Evolutionary conservation across 495 filamentous ascomycete species (phyloP).

Genomic region (Penicillium waksmanii): DNA sequence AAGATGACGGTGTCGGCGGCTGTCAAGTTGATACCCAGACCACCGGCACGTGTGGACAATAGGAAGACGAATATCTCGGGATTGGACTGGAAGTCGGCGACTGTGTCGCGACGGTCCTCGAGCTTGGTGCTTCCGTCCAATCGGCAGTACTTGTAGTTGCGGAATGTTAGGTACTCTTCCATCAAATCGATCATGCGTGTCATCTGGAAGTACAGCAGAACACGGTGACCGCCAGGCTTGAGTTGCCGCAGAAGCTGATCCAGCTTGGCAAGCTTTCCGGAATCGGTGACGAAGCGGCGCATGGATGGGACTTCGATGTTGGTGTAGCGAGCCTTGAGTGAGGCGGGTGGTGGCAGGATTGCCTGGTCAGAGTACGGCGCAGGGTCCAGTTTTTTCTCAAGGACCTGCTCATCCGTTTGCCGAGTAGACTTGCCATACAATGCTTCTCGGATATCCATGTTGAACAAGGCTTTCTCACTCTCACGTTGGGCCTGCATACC

Average conservation of each 20-base stretch:
- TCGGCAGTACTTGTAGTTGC: constrained; percentile 97
- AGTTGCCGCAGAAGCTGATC: constrained; percentile 85
- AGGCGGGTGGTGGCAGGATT: constrained; percentile 75
- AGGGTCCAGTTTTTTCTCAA: constrained; percentile 69
- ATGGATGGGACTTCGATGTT: constrained; percentile 96
- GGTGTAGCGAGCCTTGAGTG: constrained; percentile 79
- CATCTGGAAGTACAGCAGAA: constrained; percentile 99
- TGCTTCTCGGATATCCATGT: constrained; percentile 68
- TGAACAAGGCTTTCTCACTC: constrained; percentile 78
- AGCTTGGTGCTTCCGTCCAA: constrained; percentile 98
- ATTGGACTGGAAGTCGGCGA: constrained; percentile 91
- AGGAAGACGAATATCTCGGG: constrained; percentile 97
- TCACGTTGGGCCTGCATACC: constrained; percentile 69
- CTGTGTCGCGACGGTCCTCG: constrained; percentile 94
- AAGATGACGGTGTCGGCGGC: constrained; percentile 95
- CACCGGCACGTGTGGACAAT: constrained; percentile 92
- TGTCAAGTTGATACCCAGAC: constrained; percentile 96
- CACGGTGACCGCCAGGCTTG: constrained; percentile 90
- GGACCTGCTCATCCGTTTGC: constrained; percentile 71
- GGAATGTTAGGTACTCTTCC: constrained; percentile 98
- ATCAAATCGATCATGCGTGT: constrained; percentile 99
- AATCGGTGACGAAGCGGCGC: constrained; percentile 97
- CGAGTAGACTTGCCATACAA: constrained; percentile 66
- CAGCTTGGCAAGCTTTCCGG: constrained; percentile 90
- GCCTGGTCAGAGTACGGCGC: constrained; percentile 61